phyloP scores from a whole-genome alignment of 257 asterid species.

The Craterostigma plantagineum region DNA sequence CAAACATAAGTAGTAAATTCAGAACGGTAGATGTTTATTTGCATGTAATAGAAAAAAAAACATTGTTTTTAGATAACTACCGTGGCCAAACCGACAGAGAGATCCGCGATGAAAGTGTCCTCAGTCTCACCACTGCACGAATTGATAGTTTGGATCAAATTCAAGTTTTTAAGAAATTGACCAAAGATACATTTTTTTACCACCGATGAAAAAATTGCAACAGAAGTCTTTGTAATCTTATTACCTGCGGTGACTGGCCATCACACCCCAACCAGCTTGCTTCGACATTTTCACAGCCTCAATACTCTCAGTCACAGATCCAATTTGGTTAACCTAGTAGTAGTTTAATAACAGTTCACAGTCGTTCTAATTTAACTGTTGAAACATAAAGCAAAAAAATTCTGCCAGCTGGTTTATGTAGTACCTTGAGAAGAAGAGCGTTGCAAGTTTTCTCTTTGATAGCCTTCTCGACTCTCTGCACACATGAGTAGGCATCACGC shows the following conservation, averaged over 20 bases:
- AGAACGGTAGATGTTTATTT: neutral
- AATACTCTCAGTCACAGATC: constrained; percentile 90
- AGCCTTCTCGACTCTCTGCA: constrained; percentile 96
- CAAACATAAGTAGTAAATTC: neutral
- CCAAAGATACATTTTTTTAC: too few species aligned
- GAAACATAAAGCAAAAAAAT: neutral
- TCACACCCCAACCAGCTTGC: constrained; percentile 96
- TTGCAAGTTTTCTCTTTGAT: constrained; percentile 81
- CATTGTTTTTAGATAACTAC: constrained; percentile 16
- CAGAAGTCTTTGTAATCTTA: neutral
- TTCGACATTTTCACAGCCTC: constrained; percentile 95
- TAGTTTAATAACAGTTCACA: neutral
- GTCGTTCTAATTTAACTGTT: too few species aligned
- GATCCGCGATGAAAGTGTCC: constrained; percentile 98
- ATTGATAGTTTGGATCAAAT: neutral
- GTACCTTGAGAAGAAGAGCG: constrained; percentile 86
- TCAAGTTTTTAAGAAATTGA: too few species aligned
- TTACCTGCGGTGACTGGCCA: constrained; percentile 98
- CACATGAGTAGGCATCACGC: constrained; percentile 8
- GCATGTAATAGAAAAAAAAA: too few species aligned
- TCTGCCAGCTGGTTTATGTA: too few species aligned
- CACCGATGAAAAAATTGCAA: too few species aligned
- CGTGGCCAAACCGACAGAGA: constrained; percentile 84
- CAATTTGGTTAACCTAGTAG: constrained; percentile 85
- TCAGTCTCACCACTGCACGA: constrained; percentile 80